Percentiles rank a stretch among this genome's conserved stretches.
These are phyloP conservation scores for Multifurca ochricompacta DNA, from an alignment of 768 basidiomycete genomes.

Conservation along the genomic window DNA sequence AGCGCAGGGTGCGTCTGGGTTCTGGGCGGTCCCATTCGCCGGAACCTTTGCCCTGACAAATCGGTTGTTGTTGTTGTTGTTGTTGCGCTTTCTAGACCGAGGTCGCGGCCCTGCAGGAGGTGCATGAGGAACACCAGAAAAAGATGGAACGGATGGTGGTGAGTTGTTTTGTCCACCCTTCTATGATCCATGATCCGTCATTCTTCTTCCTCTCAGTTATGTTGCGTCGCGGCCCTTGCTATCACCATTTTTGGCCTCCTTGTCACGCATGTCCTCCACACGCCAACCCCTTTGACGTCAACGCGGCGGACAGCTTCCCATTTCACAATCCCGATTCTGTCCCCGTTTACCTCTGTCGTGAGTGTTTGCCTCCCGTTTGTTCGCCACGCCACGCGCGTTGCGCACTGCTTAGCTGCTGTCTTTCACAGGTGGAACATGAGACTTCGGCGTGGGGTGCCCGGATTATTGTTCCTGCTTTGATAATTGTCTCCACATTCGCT, in stretches of 20 bases:
- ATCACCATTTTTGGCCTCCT: conserved; percentile 10
- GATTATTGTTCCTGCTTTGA: conserved; percentile 33
- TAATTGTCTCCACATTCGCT: conserved; percentile 34
- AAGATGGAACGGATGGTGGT: conserved; percentile 14
- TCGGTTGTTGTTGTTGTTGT: too few relatives aligned
- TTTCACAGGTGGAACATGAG: conserved; percentile 62
- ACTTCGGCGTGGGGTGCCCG: conserved; percentile 51
- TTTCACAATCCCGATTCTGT: conserved; percentile 72
- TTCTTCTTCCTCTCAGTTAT: background rate
- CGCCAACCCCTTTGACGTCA: conserved; percentile 3
- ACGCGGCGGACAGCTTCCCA: conserved; percentile 37
- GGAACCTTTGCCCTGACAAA: too few relatives aligned
- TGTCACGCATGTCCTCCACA: background rate
- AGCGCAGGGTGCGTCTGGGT: conserved; percentile 43
- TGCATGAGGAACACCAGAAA: background rate
- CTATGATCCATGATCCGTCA: background rate
- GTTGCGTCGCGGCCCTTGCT: conserved; percentile 13
- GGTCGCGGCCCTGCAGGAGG: background rate
- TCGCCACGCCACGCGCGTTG: background rate
- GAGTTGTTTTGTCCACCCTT: conserved; percentile 12
- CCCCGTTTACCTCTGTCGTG: conserved; percentile 74
- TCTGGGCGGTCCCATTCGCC: conserved; percentile 17
- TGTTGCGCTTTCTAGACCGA: conserved; percentile 23
- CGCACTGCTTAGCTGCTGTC: background rate
- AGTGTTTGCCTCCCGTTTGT: conserved; percentile 25